Evolutionary conservation across 208 protist genomes (phyloP), one percentile per base, ranked within the genome.

Genomic region (Leishmania martiniquensis): DNA sequence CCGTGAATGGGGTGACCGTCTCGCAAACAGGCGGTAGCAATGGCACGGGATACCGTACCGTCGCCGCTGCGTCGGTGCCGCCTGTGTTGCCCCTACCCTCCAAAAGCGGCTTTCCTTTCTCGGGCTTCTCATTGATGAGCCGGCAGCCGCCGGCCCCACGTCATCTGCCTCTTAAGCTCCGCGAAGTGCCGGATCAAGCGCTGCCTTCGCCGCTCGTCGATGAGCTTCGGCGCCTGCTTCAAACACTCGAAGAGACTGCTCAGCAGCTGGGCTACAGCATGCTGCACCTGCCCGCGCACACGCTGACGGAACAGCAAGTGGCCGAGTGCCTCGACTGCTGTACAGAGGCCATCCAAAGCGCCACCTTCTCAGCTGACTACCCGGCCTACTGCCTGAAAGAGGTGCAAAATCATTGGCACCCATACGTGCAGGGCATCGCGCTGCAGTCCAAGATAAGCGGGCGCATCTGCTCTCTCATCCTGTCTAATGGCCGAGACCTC

Each of bases 401-500:
- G 80, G 85, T 94, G 34, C 80, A 84, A 55, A 72, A 72, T 59
- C 72, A 34, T 9, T 73, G 63, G 13, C 88, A 96, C 81, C 79
- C 89, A 1, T 95, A 95, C 79, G 81, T 95, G 57, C 93, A 96
- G 76, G 93, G 91, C 72, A 90, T 84, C 15, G 62, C 90, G 7
- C 81, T 96, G 39, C 75, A 81, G 54, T 76, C 75, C 4, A 29
- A 32, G 4, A 17, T 51, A 0, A 42, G 70, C 29, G 62, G 62
- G 9, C 29, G 77, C 52, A 80, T 96, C 63, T 83, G 84, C 66
- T 83, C 93, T 7, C 84, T 96, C 71, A 83, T 95, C 34, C 60
- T 96, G 42, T 93, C 93, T 13, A 94, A 91, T 73, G 93, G 93
- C 25, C 92, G 91, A 84, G 93, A 96, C 80, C 67, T 87, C n/a